Percentiles rank a stretch among this genome's conserved stretches.
phyloP scores from a whole-genome alignment of 1,284 basidiomycete genomes.

The Moesziomyces sp. region DNA sequence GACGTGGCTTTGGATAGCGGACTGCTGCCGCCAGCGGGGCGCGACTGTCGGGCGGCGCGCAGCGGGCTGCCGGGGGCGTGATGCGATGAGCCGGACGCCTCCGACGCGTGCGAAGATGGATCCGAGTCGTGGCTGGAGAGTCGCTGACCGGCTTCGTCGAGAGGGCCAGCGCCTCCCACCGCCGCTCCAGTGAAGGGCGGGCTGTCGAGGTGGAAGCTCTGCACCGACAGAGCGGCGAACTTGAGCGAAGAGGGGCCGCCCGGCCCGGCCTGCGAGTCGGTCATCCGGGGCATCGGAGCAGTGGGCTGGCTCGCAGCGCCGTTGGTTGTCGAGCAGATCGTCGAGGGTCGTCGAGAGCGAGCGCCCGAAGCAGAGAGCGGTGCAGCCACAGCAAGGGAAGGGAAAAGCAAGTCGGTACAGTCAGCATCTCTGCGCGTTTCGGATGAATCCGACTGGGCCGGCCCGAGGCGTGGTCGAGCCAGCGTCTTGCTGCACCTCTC shows the following conservation, averaged over 20 bases:
- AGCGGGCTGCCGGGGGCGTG: constrained; percentile 19
- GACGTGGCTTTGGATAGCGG: constrained; percentile 21
- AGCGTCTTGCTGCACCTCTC: background rate
- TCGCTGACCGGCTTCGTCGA: constrained; percentile 41
- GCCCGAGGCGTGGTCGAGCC: background rate
- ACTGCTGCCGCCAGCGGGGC: constrained; percentile 20
- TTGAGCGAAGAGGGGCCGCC: constrained; percentile 59
- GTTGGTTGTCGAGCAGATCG: no score
- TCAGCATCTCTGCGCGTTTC: background rate
- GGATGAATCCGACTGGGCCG: background rate
- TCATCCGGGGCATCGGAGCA: constrained; percentile 61
- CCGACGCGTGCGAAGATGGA: constrained; percentile 8
- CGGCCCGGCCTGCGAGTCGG: constrained; percentile 58
- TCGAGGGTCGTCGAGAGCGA: background rate
- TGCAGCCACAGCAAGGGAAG: background rate
- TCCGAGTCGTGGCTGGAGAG: constrained; percentile 29
- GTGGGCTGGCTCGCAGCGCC: constrained; percentile 16
- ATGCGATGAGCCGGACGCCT: constrained; percentile 2
- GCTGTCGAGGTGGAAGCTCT: constrained; percentile 66
- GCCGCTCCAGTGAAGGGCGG: constrained; percentile 66
- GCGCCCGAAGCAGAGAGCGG: background rate
- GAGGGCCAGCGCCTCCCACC: constrained; percentile 53
- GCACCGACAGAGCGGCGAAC: constrained; percentile 61
- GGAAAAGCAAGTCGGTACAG: background rate
- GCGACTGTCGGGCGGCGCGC: constrained; percentile 5